Percentiles rank a stretch among this genome's conserved stretches.
Conservation (phyloP, 768 basidiomycete genomes). For the Tulasnella sp. region DNA sequence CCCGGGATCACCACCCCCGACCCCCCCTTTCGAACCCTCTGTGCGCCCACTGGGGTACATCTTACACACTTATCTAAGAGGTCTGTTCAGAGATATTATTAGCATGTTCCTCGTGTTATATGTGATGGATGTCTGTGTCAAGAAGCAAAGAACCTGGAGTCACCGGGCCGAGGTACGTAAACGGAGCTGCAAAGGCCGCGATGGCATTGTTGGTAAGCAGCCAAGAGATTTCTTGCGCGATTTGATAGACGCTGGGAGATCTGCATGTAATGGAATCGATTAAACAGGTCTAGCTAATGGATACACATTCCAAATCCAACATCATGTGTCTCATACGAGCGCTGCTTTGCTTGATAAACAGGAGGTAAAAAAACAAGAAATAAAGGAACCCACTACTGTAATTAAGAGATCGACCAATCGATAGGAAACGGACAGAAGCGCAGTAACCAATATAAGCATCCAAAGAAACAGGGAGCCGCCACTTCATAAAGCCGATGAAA, state of each 20-base stretch:
- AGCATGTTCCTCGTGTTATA: not conserved
- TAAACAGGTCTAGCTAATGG: not conserved
- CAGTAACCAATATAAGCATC: too few species aligned
- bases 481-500: too few species aligned
- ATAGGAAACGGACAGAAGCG: too few species aligned
- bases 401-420: too few species aligned
- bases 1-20: not conserved
- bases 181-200: not conserved
- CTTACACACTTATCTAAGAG: not conserved
- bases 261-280: not conserved
- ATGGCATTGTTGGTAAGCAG: not conserved
- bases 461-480: too few species aligned
- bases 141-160: not conserved
- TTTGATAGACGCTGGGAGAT: not conserved
- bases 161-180: not conserved
- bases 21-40: not conserved
- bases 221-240: not conserved
- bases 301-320: not conserved
- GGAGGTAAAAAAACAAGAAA: too few species aligned
- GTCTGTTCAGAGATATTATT: not conserved
- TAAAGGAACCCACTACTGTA: too few species aligned
- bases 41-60: not conserved
- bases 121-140: not conserved
- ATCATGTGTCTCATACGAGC: not conserved
- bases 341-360: not conserved